Evolutionary conservation across 2,329 filamentous ascomycete genomes (phyloP).

Genomic region (Zymoseptoria ardabiliae): DNA sequence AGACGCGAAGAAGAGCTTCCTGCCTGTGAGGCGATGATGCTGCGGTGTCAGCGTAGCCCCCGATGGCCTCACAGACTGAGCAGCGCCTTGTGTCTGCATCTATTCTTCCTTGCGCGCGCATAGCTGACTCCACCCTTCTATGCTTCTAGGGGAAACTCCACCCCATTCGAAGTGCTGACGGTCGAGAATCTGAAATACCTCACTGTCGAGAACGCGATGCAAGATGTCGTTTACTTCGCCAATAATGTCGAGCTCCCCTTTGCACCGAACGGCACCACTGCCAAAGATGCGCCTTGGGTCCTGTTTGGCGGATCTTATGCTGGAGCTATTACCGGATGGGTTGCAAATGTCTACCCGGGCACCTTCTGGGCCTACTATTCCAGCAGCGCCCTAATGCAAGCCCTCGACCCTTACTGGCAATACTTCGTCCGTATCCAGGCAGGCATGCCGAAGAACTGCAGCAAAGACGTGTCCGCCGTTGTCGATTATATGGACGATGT

Average conservation of each 20-base stretch:
- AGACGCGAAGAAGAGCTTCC: no score
- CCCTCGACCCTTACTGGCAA: constrained; percentile 51
- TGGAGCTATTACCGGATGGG: constrained; percentile 51
- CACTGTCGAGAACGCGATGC: constrained; percentile 47
- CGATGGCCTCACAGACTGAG: not conserved
- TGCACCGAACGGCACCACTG: constrained; percentile 31
- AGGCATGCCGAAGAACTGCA: constrained; percentile 55
- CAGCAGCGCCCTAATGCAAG: constrained; percentile 49
- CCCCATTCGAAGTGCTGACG: constrained; percentile 45
- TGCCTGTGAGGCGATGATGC: no score
- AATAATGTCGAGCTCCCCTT: constrained; percentile 48
- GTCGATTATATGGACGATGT: constrained; percentile 42
- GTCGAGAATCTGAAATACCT: constrained; percentile 49
- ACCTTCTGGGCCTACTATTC: constrained; percentile 56
- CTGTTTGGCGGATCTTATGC: constrained; percentile 48
- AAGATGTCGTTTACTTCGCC: constrained; percentile 50
- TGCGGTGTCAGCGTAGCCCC: no score
- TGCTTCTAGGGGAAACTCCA: constrained; percentile 45
- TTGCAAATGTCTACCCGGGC: constrained; percentile 44
- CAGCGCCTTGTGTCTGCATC: no score
- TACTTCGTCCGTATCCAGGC: constrained; percentile 52
- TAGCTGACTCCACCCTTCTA: no score
- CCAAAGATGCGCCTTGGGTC: no score
- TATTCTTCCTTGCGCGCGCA: no score
- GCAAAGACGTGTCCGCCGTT: constrained; percentile 45